Evolutionary conservation across 179 eudicot species (phyloP).

Genomic region (Heliamphora pulchella): DNA sequence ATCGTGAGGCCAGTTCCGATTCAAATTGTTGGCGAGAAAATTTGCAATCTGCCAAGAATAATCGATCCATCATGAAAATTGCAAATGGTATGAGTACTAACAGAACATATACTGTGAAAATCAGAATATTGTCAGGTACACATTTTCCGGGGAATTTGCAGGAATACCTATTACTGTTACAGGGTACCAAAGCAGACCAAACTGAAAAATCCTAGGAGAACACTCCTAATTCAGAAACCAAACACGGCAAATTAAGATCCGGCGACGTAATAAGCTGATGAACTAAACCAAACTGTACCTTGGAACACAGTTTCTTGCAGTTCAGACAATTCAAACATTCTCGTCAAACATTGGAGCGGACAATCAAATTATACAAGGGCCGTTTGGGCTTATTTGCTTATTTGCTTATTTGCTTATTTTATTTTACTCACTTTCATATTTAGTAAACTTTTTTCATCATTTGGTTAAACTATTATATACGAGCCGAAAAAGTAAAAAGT

Average conservation of each 20-base stretch:
- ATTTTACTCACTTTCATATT: no score
- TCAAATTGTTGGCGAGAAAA: slow-evolving; percentile 78
- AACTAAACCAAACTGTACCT: not conserved
- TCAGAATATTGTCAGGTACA: not conserved
- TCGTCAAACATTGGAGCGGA: not conserved
- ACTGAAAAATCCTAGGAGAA: not conserved
- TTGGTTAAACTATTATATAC: no score
- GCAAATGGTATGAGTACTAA: not conserved
- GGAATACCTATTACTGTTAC: not conserved
- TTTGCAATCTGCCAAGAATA: slow-evolving; percentile 63
- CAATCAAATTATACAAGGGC: not conserved
- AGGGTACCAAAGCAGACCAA: not conserved
- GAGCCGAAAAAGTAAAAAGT: no score
- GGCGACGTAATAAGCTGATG: no score
- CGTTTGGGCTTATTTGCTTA: no score
- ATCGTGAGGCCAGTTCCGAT: slow-evolving; percentile 92
- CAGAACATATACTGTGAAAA: not conserved
- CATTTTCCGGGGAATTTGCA: not conserved
- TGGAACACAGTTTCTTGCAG: not conserved
- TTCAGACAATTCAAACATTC: slow-evolving; percentile 2
- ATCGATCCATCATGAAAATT: not conserved
- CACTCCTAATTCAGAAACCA: no score
- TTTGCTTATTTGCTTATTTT: no score
- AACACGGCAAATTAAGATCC: no score
- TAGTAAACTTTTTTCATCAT: no score